Base-by-base conservation (phyloP, 1,284 basidiomycete species). In the Thelephora terrestris region DNA sequence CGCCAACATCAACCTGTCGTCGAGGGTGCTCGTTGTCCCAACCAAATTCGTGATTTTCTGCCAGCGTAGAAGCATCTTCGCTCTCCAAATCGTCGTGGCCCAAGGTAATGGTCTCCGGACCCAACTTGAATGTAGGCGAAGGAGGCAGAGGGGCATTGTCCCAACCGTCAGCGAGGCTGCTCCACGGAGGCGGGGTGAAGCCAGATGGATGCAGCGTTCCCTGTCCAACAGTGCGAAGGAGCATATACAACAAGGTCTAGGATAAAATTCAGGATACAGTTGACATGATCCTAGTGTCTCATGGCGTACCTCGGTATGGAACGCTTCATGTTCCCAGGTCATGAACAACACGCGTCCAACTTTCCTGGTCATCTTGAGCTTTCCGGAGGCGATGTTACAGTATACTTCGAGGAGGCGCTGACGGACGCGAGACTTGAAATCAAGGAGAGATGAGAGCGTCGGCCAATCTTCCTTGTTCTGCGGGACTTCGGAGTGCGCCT, bases 11-110 rank as follows among this genome's bases (percentile, higher is more conserved):
- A 12, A 82, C 75, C 16, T 62, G 61, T 20, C 85, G 69, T 53
- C 69, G 68, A 1, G 93, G 91, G 58, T 84, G 74, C 70, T 99
- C 95, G 58, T 91, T 94, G 64, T 99, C 96, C 95, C 94, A 98
- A 0, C 94, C 96, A 60, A 90, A 93, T 53, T 85, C 81, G 59
- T 94, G 86, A 16, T 66, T 65, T 14, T 68, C 61, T 39, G 75
- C 60, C 43, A 76, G 64, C 5, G 55, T 52, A 7, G 58, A 58
- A 12, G 63, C 67, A 60, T 97, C 94, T 7, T 85, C 73, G 0
- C 62, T 66, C 63, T 98, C 94, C 44, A 66, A 57, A 60, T 99
- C 96, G 57, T 95, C 77, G 57, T 94, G 91, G 0, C 95, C 95
- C 1, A 97, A 63, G 2, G 65, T 65, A 37, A 97, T 63, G 0